Evolutionary conservation across 495 filamentous ascomycete genomes (phyloP), one percentile per base, ranked within the genome.

Genomic region (Aspergillus bertholletiae): DNA sequence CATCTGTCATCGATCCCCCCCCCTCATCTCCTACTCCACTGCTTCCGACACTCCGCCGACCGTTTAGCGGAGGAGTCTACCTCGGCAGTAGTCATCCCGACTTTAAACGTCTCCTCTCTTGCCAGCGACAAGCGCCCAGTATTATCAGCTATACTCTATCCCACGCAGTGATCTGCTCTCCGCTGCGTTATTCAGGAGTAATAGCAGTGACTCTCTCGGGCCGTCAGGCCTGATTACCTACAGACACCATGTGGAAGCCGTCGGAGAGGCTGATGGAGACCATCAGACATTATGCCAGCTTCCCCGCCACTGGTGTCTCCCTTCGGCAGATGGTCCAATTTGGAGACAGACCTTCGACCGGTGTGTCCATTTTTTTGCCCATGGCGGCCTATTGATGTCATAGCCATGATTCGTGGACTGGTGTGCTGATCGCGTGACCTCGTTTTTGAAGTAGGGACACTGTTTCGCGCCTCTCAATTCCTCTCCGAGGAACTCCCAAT

Each of bases 271-370:
- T 98, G 86, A 93, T 96, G 91, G 87, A 96, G 60, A 96, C 88
- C 84, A 98, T 98, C 88, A 90, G 88, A 71, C 93, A 97, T 79
- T 97, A 97, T 82, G 88, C 90, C 68, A 87, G 84, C 78, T 97
- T 97, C 73, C 95, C 95, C 54, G 94, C 94, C 55, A 98, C 95
- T 35, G 94, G 94, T 57, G 92, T 96, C 62, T 96, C 91, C 63
- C 77, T 98, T 69, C 81, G 94, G 69, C 94, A 98, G 78, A 97
- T 97, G 94, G 94, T 98, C 46, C 94, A 97, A 70, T 98, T 97
- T 73, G 95, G 95, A 51, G 90, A 95, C 70, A 84, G 80, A 61
- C 91, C 92, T 22, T 95, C 90, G 11, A 86, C 85, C 61, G 91
- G 92, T 96, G 71, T 53, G 81, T 68, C 12, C 44, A 4, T 0